phyloP scores from a whole-genome alignment of 75 land plant genomes.

The Cryptomeria japonica region DNA sequence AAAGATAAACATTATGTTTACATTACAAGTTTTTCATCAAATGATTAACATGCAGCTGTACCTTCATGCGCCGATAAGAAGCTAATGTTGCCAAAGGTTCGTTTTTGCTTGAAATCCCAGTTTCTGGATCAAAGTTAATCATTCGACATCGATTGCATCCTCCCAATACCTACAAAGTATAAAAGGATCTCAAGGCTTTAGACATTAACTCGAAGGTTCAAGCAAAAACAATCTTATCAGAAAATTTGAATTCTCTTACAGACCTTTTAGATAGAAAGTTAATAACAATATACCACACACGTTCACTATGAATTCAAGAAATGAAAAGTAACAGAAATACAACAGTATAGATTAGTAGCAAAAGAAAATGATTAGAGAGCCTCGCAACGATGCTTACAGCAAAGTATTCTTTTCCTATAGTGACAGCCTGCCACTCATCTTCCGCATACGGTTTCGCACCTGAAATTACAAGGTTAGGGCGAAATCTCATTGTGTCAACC shows the following conservation, averaged over 20 bases:
- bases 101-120: constrained; percentile 39
- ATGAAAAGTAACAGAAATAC: background rate
- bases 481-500: constrained; percentile 75
- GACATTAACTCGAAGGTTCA: background rate
- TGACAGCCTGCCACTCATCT: constrained; percentile 72
- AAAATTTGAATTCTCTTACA: background rate
- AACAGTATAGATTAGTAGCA: background rate
- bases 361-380: background rate
- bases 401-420: constrained; percentile 55
- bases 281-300: background rate
- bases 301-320: too few relatives aligned
- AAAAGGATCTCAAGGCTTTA: background rate
- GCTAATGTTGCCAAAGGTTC: constrained; percentile 90
- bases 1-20: background rate
- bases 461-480: constrained; percentile 86
- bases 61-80: constrained; percentile 81
- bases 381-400: constrained; percentile 35
- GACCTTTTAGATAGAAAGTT: background rate
- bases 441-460: constrained; percentile 79
- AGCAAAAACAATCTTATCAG: background rate
- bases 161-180: constrained; percentile 67
- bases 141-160: constrained; percentile 97
- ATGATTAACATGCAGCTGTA: constrained; percentile 12
- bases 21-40: background rate
- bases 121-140: constrained; percentile 65